These are phyloP conservation scores for Ilyonectria mors-panacis DNA, from an alignment of 2,329 filamentous ascomycete species.

Conservation along the genomic window DNA sequence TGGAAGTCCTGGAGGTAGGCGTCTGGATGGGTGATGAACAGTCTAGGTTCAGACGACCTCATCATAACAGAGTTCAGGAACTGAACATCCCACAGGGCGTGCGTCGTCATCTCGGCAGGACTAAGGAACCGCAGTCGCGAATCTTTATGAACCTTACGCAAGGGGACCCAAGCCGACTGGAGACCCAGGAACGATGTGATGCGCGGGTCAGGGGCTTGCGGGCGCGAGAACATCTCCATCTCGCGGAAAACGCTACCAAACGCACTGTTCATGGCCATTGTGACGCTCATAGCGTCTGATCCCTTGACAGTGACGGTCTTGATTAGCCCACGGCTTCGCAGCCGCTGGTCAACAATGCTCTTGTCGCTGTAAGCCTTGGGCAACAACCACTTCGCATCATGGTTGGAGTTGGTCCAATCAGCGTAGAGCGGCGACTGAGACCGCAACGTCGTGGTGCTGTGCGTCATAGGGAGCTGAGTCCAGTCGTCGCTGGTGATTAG, in stretches of 20 bases:
- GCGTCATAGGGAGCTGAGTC: conserved; percentile 68
- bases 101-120: conserved; percentile 80
- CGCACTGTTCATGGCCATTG: conserved; percentile 72
- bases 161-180: conserved; percentile 78
- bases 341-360: conserved; percentile 76
- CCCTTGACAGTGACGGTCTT: conserved; percentile 74
- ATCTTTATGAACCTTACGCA: conserved; percentile 83
- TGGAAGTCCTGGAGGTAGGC: conserved; percentile 78
- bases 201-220: conserved; percentile 45
- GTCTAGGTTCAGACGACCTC: conserved; percentile 76
- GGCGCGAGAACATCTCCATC: conserved; percentile 55
- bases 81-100: conserved; percentile 78
- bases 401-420: conserved; percentile 62
- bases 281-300: conserved; percentile 77
- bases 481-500: conserved; percentile 63
- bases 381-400: conserved; percentile 73
- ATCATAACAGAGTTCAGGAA: conserved; percentile 83
- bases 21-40: conserved; percentile 83
- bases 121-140: conserved; percentile 79
- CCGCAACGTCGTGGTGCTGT: conserved; percentile 60
- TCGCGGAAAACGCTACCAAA: conserved; percentile 72
- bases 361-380: conserved; percentile 77
- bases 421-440: conserved; percentile 63
- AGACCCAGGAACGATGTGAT: conserved; percentile 71
- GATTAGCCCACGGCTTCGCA: conserved; percentile 82